These are phyloP conservation scores for Cutaneotrichosporon cyanovorans DNA, from an alignment of 1,284 basidiomycete genomes.

Conservation along the genomic window DNA sequence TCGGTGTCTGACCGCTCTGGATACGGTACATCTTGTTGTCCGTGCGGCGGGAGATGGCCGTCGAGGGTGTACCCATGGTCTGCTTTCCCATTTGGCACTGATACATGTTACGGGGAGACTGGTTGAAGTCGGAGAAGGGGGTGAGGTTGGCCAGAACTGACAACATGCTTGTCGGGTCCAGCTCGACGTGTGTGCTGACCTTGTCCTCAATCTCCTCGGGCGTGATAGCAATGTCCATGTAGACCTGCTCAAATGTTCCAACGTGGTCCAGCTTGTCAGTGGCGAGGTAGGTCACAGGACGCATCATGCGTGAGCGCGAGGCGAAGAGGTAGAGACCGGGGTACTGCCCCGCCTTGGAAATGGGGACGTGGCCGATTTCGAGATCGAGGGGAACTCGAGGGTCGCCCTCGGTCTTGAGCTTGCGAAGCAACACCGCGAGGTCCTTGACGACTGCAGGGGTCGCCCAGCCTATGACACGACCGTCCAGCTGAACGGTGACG, in stretches of 20 bases:
- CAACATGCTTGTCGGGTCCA: constrained; percentile 89
- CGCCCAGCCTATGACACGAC: constrained; percentile 93
- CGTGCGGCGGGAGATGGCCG: constrained; percentile 80
- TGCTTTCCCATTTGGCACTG: constrained; percentile 94
- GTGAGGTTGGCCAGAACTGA: constrained; percentile 62
- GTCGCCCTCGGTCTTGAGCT: constrained; percentile 90
- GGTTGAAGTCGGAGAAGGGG: constrained; percentile 88
- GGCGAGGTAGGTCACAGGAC: constrained; percentile 83
- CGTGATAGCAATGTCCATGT: constrained; percentile 95
- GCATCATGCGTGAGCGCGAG: constrained; percentile 88
- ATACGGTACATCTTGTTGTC: constrained; percentile 99
- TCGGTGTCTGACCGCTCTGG: constrained; percentile 88
- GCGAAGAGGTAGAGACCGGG: constrained; percentile 94
- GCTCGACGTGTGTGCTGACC: constrained; percentile 84
- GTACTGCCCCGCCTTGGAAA: constrained; percentile 89
- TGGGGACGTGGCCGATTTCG: constrained; percentile 88
- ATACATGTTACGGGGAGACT: constrained; percentile 52
- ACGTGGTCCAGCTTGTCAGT: constrained; percentile 85
- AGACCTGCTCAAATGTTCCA: constrained; percentile 97
- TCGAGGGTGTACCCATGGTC: constrained; percentile 97
- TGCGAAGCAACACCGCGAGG: constrained; percentile 74
- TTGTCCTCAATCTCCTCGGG: constrained; percentile 78
- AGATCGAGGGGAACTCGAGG: constrained; percentile 83
- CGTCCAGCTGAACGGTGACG: constrained; percentile 88
- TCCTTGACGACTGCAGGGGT: constrained; percentile 64